These are phyloP conservation scores for Schoenoplectus tabernaemontani DNA, from an alignment of 202 grass and related monocot genomes.

Conservation along the genomic window DNA sequence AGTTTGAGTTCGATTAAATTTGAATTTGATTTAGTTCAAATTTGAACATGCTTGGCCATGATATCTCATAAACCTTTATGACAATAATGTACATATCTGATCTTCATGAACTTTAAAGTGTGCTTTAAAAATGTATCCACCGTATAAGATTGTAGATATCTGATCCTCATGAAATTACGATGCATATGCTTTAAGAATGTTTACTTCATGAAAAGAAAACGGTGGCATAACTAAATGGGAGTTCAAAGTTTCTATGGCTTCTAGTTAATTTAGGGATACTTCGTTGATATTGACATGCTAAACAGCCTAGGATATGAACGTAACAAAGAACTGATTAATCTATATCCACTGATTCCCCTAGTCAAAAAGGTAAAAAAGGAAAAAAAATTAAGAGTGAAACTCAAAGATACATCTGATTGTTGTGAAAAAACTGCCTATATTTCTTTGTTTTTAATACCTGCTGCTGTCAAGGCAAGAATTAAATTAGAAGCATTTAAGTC, in stretches of 20 bases:
- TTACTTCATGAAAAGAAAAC: background rate
- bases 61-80: constrained; percentile 23
- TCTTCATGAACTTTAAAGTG: too few relatives aligned
- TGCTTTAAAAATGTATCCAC: background rate
- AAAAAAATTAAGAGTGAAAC: background rate
- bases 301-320: background rate
- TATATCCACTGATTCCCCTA: background rate
- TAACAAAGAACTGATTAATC: constrained; percentile 1
- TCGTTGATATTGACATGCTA: background rate
- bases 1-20: too few relatives aligned
- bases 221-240: background rate
- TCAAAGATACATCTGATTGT: background rate
- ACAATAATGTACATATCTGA: background rate
- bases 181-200: background rate
- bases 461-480: background rate
- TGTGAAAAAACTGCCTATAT: background rate
- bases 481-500: constrained; percentile 1
- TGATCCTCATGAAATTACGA: background rate
- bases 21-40: too few relatives aligned
- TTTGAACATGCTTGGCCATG: too few relatives aligned
- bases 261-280: background rate
- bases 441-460: background rate
- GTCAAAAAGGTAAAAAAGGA: background rate
- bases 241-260: constrained; percentile 9
- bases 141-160: background rate